phyloP scores from a whole-genome alignment of 2,329 filamentous ascomycete genomes.

The Xylariaceae sp. region DNA sequence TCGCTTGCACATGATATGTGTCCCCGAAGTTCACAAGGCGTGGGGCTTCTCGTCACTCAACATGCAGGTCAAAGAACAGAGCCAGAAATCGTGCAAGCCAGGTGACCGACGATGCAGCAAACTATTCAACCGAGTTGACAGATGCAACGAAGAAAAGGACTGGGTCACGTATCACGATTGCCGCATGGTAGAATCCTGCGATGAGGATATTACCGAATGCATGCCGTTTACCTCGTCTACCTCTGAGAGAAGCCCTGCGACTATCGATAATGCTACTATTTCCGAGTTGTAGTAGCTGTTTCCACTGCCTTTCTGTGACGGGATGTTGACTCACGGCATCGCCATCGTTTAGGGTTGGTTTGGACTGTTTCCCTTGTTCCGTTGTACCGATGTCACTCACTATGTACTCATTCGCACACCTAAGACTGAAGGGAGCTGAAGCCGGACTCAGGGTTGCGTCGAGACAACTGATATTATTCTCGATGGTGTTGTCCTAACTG shows the following conservation, averaged over 20 bases:
- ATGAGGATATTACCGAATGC: slow-evolving; percentile 6
- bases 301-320: background rate
- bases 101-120: slow-evolving; percentile 12
- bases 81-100: slow-evolving; percentile 2
- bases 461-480: too few species aligned
- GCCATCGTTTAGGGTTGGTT: background rate
- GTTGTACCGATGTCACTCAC: background rate
- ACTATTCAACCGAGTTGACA: slow-evolving; percentile 15
- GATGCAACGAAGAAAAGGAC: slow-evolving; percentile 8
- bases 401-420: too few species aligned
- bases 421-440: too few species aligned
- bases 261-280: background rate
- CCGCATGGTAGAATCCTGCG: slow-evolving; percentile 10
- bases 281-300: background rate
- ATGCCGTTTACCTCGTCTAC: background rate
- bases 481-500: too few species aligned
- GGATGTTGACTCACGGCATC: background rate
- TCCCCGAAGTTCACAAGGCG: background rate
- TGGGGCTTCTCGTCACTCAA: background rate
- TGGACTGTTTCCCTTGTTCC: background rate
- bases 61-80: background rate
- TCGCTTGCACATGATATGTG: slow-evolving; percentile 12
- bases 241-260: background rate
- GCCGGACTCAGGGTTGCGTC: too few species aligned
- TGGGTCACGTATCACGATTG: slow-evolving; percentile 20